Percentiles rank a stretch among this genome's conserved stretches.
Evolutionary conservation across 2,329 filamentous ascomycete species (phyloP).

Genomic region (Aureobasidium pullulans): DNA sequence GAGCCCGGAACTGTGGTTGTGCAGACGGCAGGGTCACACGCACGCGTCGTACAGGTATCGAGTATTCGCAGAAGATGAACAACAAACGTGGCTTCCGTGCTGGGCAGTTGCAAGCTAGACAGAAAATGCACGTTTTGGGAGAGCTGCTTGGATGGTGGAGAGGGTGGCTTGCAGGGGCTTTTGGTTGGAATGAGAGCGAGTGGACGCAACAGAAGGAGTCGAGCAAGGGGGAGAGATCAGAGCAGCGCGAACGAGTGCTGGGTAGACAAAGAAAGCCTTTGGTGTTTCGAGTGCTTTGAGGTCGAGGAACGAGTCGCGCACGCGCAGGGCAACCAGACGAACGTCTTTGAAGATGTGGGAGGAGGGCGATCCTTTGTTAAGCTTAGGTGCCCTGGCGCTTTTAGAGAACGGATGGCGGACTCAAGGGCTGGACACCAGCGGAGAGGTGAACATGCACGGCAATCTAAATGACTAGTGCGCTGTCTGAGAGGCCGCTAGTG

Average conservation of each 20-base stretch:
- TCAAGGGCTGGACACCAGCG: conserved; percentile 35
- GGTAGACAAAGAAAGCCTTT: conserved; percentile 6
- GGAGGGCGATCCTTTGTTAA: conserved; percentile 45
- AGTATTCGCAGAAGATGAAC: conserved; percentile 4
- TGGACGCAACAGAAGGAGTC: not conserved
- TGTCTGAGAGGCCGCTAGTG: conserved; percentile 35
- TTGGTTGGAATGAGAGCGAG: conserved; percentile 10
- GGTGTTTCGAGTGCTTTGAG: not conserved
- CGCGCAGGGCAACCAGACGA: conserved; percentile 13
- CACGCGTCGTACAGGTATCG: conserved; percentile 12
- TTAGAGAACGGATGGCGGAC: conserved; percentile 37
- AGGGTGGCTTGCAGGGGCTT: conserved; percentile 15
- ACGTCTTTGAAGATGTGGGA: conserved; percentile 19
- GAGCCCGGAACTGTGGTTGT: conserved; percentile 39
- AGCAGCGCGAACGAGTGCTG: not conserved
- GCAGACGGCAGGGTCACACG: conserved; percentile 33
- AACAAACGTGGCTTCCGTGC: conserved; percentile 5
- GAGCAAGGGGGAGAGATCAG: conserved; percentile 9
- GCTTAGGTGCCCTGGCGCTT: conserved; percentile 38
- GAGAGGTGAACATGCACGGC: conserved; percentile 35
- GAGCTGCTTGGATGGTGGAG: conserved; percentile 13
- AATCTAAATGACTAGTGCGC: conserved; percentile 33
- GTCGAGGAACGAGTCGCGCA: conserved; percentile 8
- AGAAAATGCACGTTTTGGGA: conserved; percentile 12
- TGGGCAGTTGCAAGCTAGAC: conserved; percentile 12